Evolutionary conservation across 768 basidiomycete species (phyloP).

Genomic region (Lactifluus echinatus): DNA sequence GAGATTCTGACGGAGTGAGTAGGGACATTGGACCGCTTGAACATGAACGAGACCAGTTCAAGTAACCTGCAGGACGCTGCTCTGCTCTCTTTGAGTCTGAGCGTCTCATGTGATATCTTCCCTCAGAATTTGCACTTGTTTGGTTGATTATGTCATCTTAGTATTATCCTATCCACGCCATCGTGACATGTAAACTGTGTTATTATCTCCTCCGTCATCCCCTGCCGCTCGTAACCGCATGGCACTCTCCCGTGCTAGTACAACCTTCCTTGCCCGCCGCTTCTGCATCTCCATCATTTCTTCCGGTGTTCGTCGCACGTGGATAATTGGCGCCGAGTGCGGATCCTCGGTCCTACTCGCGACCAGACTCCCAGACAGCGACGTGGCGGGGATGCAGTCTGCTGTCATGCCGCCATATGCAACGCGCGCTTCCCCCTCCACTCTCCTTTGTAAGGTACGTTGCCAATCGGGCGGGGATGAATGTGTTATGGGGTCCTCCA

Average conservation of each 20-base stretch:
- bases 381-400: background rate
- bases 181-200: background rate
- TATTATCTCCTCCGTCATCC: background rate
- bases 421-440: background rate
- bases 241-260: conserved; percentile 1
- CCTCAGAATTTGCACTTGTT: conserved; percentile 9
- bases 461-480: conserved; percentile 9
- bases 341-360: background rate
- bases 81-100: background rate
- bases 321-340: background rate
- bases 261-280: conserved; percentile 3
- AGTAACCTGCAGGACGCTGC: background rate
- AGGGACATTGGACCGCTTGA: conserved; percentile 16
- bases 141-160: background rate
- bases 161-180: background rate
- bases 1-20: conserved; percentile 21
- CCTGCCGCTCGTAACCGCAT: conserved; percentile 4
- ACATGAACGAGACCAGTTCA: conserved; percentile 14
- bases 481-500: background rate
- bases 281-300: background rate
- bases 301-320: background rate
- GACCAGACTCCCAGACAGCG: background rate
- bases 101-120: conserved; percentile 18
- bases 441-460: background rate
- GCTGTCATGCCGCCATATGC: background rate